These are phyloP conservation scores for Pachysandra terminalis DNA, from an alignment of 164 flowering plant species.

Conservation along the genomic window DNA sequence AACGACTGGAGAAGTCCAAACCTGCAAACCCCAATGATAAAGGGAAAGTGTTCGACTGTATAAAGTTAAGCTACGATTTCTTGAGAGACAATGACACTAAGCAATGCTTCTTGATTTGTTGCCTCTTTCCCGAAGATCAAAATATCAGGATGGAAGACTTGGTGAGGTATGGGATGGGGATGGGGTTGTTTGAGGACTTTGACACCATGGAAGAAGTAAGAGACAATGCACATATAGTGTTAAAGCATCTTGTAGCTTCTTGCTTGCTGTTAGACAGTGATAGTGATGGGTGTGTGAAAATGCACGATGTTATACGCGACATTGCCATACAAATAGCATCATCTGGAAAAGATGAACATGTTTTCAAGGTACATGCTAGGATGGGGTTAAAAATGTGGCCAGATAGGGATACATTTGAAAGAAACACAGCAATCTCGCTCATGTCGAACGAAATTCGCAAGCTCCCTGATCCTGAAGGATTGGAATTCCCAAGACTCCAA, in stretches of 20 bases:
- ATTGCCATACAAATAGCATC: background rate
- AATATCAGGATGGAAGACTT: background rate
- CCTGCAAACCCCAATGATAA: background rate
- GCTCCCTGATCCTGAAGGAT: constrained; percentile 1
- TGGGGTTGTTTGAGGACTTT: background rate
- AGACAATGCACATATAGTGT: background rate
- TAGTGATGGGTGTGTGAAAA: background rate
- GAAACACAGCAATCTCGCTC: constrained; percentile 2
- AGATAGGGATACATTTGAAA: background rate
- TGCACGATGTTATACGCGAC: constrained; percentile 17
- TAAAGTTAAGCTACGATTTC: background rate
- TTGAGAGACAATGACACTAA: background rate
- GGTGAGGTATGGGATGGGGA: background rate
- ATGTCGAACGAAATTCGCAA: background rate
- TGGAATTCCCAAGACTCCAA: constrained; percentile 8
- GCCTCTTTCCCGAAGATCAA: background rate
- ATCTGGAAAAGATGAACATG: background rate
- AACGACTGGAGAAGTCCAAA: background rate
- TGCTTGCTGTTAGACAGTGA: background rate
- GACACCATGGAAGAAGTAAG: background rate
- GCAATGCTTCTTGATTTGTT: background rate
- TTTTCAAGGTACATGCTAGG: background rate
- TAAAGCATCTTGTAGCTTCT: background rate
- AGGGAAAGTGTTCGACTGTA: background rate
- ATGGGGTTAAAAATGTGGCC: constrained; percentile 1